Evolutionary conservation across 2,329 filamentous ascomycete species (phyloP).

Genomic region (Aspergillus fructus): DNA sequence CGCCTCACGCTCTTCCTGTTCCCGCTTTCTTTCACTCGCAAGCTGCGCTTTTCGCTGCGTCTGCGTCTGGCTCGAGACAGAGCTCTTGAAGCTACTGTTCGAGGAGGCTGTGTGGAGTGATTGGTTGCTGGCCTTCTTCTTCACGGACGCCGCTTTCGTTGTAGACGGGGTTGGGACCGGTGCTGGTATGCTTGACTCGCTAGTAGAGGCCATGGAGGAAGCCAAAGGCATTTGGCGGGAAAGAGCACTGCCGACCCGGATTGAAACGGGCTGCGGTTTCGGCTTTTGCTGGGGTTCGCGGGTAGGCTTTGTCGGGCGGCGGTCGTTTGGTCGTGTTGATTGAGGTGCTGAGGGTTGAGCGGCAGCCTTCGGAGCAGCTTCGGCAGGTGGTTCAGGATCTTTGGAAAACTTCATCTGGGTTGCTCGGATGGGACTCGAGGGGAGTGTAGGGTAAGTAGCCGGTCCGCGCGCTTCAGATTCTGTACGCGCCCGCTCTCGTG

Average conservation of each 20-base stretch:
- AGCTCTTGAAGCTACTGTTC: constrained; percentile 62
- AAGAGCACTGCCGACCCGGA: constrained; percentile 49
- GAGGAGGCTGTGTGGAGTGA: constrained; percentile 59
- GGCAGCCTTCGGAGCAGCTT: constrained; percentile 27
- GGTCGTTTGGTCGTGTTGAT: constrained; percentile 35
- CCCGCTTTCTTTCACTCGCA: constrained; percentile 75
- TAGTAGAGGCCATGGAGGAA: constrained; percentile 58
- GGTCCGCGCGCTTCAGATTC: constrained; percentile 34
- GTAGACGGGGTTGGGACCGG: constrained; percentile 45
- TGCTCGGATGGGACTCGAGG: constrained; percentile 26
- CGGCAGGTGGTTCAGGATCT: constrained; percentile 30
- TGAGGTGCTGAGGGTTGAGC: constrained; percentile 24
- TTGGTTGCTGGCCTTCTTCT: constrained; percentile 66
- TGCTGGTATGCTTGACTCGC: constrained; percentile 52
- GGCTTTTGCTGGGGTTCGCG: constrained; percentile 45
- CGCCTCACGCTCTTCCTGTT: constrained; percentile 77
- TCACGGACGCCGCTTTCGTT: constrained; percentile 48
- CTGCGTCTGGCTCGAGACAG: constrained; percentile 59
- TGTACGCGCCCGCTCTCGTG: constrained; percentile 31
- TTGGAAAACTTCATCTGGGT: constrained; percentile 30
- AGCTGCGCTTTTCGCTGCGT: constrained; percentile 70
- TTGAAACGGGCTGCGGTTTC: constrained; percentile 49
- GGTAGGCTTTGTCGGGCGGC: constrained; percentile 45
- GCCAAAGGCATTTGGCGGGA: constrained; percentile 45
- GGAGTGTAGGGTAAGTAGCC: constrained; percentile 12